Percentiles rank a stretch among this genome's conserved stretches.
Evolutionary conservation across 2,329 filamentous ascomycete species (phyloP).

Genomic region (Sarocladiaceae sp.): DNA sequence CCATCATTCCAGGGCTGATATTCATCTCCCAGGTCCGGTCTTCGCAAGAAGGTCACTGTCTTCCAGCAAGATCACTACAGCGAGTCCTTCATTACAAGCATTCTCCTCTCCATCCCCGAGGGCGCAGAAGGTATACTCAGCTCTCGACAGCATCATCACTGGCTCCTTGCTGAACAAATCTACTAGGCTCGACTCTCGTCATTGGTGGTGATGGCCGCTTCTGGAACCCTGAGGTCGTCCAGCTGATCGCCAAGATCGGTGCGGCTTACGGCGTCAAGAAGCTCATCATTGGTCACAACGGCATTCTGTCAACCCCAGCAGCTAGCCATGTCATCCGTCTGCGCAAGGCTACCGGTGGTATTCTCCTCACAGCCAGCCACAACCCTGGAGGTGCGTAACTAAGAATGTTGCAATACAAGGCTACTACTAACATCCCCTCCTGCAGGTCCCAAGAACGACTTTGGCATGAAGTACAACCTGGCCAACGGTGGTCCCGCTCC

Average conservation of each 20-base stretch:
- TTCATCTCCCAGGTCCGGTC: conserved; percentile 68
- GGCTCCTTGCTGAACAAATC: not conserved
- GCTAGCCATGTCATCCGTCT: conserved; percentile 95
- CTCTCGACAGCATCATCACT: not conserved
- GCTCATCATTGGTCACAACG: conserved; percentile 90
- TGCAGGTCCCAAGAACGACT: conserved; percentile 86
- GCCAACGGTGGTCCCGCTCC: conserved; percentile 93
- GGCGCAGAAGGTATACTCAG: conserved; percentile 64
- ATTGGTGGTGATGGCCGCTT: conserved; percentile 96
- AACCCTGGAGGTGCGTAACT: conserved; percentile 86
- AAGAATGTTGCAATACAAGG: conserved; percentile 10
- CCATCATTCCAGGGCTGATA: conserved; percentile 11
- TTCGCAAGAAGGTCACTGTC: conserved; percentile 97
- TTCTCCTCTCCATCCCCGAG: conserved; percentile 93
- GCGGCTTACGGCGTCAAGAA: conserved; percentile 98
- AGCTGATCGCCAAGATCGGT: conserved; percentile 95
- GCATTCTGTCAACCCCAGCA: conserved; percentile 93
- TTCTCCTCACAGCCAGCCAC: conserved; percentile 93
- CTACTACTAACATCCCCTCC: too few relatives aligned
- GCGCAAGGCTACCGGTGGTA: conserved; percentile 90
- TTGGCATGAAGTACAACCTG: conserved; percentile 99
- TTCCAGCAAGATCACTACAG: conserved; percentile 96
- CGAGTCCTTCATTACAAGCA: conserved; percentile 90
- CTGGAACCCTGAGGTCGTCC: conserved; percentile 95
- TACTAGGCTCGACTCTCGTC: conserved; percentile 71